Evolutionary conservation across 148 eudicot genomes (phyloP), one percentile per base, ranked within the genome.

Genomic region (Heliamphora exappendiculata): DNA sequence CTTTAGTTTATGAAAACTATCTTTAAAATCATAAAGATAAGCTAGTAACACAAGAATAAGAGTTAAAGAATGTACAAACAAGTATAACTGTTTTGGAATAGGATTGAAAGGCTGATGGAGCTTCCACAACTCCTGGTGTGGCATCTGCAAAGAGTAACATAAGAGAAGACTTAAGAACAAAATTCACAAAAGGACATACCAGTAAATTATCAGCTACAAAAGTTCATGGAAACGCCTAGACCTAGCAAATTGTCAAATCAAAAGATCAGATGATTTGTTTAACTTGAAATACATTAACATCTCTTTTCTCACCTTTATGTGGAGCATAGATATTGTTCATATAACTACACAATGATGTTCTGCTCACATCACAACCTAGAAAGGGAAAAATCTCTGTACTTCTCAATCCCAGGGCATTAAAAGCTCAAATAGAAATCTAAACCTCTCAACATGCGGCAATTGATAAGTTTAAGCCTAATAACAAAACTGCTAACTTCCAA

Each of bases 1-100:
- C 34, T 26, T 9, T 45, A 20, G 53, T 22, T 59, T 70, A 53
- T 22, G 34, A 55, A 47, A 4, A 0, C 47, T 45, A 19, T 53
- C 47, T 24, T 24, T 16, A 33, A 5, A 7, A 36, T 31, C 13
- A 72, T 26, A 34, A 29, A 71, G 17, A 49, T 45, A 63, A 34
- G 34, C 12, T 37, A 19, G 2, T 8, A 78, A 69, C 24, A 28
- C 57, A 73, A 80, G 67, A 63, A 73, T 69, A 76, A 81, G 84
- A 86, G 88, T 45, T 73, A 77, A 90, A 85, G 78, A 85, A 88
- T 83, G 91, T 90, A 94, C 98, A 89, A 87, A 94, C 98, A 91
- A 94, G 95, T 79, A 94, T 88, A 81, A 94, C 85, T 67, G 95
- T 91, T 87, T 90, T 90, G 50, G 75, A 81, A 83, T 81, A 76